Base-by-base conservation (phyloP, 768 basidiomycete genomes). In the Boletus speciosus region DNA sequence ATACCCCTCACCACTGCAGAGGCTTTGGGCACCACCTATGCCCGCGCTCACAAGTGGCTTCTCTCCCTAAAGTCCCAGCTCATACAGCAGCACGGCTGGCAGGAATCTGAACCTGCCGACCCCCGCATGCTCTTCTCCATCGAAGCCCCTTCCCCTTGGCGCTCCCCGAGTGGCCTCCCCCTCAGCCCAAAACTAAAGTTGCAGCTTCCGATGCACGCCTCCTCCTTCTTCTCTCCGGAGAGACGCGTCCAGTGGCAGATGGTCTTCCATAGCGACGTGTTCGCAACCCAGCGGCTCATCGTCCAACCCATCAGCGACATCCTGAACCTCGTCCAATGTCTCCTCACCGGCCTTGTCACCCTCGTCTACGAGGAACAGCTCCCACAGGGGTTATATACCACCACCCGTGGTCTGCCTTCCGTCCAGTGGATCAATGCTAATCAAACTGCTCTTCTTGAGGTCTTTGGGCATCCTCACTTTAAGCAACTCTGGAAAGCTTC, bases 181-280 rank as follows among this genome's bases (percentile, higher is more conserved):
- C 85, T 87, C 40, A 85, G 87, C 51, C 90, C 90, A 54, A 78
- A 82, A 63, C 74, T 88, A 62, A 83, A 78, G 43, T 75, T 91
- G 7, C 84, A 88, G 64, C 79, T 92, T 35, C 90, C 90, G 8
- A 77, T 84, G 54, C 83, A 91, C 58, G 89, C 90, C 37, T 85
- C 84, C 38, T 89, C 90, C 25, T 92, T 93, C 72, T 93, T 92
- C 74, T 87, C 85, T 46, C 88, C 88, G 11, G 88, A 92, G 67
- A 76, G 90, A 61, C 82, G 88, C 55, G 81, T 91, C 43, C 89
- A 91, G 67, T 93, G 90, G 90, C 83, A 91, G 68, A 90, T 91
- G 89, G 88, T 90, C 62, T 93, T 93, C 66, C 89, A 86, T 67
- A 82, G 81, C 63, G 85, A 86, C 70, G 81, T 83, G 47, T 88